These are phyloP conservation scores for Claviceps purpurea DNA, from an alignment of 2,329 filamentous ascomycete genomes.

Conservation along the genomic window DNA sequence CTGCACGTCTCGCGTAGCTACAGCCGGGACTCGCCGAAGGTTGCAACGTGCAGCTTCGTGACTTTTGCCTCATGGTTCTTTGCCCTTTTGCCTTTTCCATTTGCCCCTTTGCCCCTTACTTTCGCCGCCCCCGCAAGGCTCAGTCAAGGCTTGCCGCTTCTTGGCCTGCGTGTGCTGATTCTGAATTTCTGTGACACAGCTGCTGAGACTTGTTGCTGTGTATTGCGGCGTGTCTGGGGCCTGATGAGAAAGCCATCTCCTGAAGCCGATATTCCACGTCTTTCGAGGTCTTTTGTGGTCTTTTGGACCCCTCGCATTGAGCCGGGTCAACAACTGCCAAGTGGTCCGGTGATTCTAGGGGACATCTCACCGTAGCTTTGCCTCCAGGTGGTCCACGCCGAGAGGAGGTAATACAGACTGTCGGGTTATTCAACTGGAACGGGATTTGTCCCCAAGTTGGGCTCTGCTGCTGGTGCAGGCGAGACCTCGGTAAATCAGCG, in stretches of 20 bases:
- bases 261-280: background rate
- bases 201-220: background rate
- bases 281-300: background rate
- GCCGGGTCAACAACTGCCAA: background rate
- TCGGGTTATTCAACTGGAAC: background rate
- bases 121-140: background rate
- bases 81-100: background rate
- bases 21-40: constrained; percentile 5
- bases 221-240: too few species aligned
- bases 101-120: too few species aligned
- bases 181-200: background rate
- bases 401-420: background rate
- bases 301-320: background rate
- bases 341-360: background rate
- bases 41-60: background rate
- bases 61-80: background rate
- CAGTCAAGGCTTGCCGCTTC: background rate
- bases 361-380: background rate
- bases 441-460: background rate
- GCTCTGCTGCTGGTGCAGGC: background rate
- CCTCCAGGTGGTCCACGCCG: background rate
- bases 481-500: background rate
- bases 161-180: background rate
- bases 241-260: background rate
- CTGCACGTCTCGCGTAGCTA: background rate